Conservation (phyloP, 331 rosid genomes). For the Pyrus hybrid region DNA sequence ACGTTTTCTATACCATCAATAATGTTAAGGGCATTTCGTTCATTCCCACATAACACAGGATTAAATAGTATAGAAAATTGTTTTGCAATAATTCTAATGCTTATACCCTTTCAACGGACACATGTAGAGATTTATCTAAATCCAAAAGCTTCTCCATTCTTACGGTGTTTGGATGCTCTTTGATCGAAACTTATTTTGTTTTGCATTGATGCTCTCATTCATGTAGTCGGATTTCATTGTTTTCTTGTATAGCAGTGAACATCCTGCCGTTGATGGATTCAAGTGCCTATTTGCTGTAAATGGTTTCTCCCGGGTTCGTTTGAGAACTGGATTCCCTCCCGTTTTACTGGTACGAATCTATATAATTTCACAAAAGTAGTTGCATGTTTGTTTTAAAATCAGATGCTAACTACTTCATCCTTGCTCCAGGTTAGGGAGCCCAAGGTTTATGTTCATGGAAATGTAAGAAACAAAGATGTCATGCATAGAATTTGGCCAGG, state of each 20-base stretch:
- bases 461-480: constrained; percentile 25
- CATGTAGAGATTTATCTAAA: not conserved
- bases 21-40: not conserved
- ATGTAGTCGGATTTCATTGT: not conserved
- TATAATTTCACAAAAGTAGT: not conserved
- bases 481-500: constrained; percentile 57
- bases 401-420: not conserved
- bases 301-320: constrained; percentile 53
- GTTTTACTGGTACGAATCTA: constrained; percentile 40
- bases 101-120: not conserved
- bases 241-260: constrained; percentile 45
- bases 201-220: not conserved
- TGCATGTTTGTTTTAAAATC: not conserved
- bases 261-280: constrained; percentile 55
- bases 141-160: not conserved
- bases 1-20: not conserved
- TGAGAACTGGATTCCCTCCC: constrained; percentile 48
- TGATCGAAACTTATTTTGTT: not conserved
- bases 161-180: not conserved
- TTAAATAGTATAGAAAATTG: not conserved
- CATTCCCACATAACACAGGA: not conserved
- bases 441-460: constrained; percentile 71
- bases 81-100: not conserved
- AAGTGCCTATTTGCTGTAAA: constrained; percentile 55
- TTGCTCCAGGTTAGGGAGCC: constrained; percentile 58